Evolutionary conservation across 345 rosid species (phyloP), one percentile per base, ranked within the genome.

Genomic region (Eucalyptus grandis): DNA sequence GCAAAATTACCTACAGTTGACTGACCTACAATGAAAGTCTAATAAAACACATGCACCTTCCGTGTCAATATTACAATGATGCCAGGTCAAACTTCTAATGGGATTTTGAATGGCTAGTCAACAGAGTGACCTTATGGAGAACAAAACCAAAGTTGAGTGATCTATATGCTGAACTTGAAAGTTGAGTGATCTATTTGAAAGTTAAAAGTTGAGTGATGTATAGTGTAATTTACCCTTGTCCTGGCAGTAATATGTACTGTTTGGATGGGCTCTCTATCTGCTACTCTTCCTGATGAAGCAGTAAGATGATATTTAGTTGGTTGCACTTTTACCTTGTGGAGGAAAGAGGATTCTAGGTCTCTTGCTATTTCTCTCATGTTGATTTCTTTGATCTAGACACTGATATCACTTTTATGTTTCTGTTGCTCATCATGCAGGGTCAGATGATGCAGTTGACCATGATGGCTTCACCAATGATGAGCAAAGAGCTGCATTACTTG

Each of bases 401-500:
- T 13, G 5, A 49, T 26, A 49, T 19, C 15, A 37, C 56, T 9
- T 43, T 49, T 49, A 14, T n/a, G 22, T 30, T 51, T 30, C 40
- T 86, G 19, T 86, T 85, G 53, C 34, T 0, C 11, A 51, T 49
- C 37, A 8, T 50, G 43, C 31, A 50, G 62, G 51, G 51, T 86
- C 50, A 86, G 87, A 30, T 86, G 62, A 86, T 86, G 50, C 21
- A 86, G 43, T 30, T 86, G 87, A 27, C 56, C 87, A 85, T 85
- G 87, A 85, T 85, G 87, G 87, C 87, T 69, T 46, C 21, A 24
- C 87, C 98, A 90, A 96, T 97, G 93, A 94, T 98, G 89, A 97
- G 95, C 93, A 98, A 97, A 92, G 99, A 96, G 93, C 96, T 97
- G 89, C 99, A 95, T 58, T 97, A 98, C 93, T 92, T 98, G 89